A percentile compares a stretch with the other conserved stretches of the same genome.
phyloP scores from a whole-genome alignment of 2,329 filamentous ascomycete genomes.

The Xylaria sp. region DNA sequence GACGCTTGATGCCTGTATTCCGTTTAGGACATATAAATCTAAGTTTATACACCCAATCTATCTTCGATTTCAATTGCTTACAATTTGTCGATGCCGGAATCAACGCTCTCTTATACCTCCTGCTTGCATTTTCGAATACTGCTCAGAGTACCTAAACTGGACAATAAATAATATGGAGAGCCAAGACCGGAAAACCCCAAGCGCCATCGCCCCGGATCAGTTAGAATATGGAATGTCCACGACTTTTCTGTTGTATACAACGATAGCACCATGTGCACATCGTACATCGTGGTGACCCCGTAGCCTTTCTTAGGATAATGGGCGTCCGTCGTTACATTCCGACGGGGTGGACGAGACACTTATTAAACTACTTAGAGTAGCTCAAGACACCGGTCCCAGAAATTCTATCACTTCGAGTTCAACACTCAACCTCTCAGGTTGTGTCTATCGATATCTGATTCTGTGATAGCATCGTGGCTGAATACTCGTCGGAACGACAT shows the following conservation, averaged over 20 bases:
- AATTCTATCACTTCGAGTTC: not conserved
- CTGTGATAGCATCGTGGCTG: not conserved
- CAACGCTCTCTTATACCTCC: no score
- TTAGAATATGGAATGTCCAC: not conserved
- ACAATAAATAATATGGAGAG: not conserved
- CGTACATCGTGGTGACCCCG: not conserved
- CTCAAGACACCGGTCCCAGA: not conserved
- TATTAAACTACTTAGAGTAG: not conserved
- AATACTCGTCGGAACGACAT: no score
- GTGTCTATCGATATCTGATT: not conserved
- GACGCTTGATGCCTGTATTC: no score
- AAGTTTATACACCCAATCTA: no score
- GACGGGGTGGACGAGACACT: not conserved
- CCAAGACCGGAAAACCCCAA: constrained; percentile 19
- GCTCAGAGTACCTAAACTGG: not conserved
- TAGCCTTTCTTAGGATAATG: not conserved
- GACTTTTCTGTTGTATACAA: not conserved
- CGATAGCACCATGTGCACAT: not conserved
- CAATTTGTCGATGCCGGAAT: no score
- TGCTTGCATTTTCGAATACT: no score
- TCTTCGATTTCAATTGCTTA: no score
- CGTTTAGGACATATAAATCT: no score
- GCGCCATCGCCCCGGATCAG: not conserved
- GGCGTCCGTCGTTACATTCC: not conserved
- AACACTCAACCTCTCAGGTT: not conserved